Conservation (phyloP, 768 basidiomycete genomes). For the Naematelia encephala region DNA sequence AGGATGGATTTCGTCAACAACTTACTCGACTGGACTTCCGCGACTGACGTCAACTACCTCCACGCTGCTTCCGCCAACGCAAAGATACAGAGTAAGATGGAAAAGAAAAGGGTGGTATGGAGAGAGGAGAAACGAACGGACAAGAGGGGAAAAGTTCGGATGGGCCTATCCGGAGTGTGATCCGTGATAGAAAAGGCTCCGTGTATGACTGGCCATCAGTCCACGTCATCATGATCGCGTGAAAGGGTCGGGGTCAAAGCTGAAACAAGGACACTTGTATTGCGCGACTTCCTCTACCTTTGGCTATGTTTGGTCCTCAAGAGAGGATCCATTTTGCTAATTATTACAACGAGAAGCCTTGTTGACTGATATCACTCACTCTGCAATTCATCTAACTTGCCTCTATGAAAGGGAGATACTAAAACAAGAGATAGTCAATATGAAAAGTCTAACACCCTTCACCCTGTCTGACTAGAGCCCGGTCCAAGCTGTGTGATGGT, state of each 20-base stretch:
- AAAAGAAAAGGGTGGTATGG: background rate
- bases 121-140: background rate
- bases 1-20: background rate
- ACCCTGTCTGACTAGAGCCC: background rate
- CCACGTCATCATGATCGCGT: background rate
- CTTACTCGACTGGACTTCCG: background rate
- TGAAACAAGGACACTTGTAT: background rate
- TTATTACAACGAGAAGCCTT: no score
- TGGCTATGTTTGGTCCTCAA: background rate
- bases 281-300: background rate
- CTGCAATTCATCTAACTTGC: no score
- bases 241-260: background rate
- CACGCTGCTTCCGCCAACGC: constrained; percentile 18
- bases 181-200: background rate
- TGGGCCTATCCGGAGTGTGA: background rate
- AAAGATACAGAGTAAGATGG: constrained; percentile 3
- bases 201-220: background rate
- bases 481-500: background rate
- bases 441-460: no score
- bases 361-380: no score
- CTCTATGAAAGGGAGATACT: no score
- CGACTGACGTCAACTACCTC: constrained; percentile 11
- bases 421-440: no score
- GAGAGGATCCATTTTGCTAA: background rate
- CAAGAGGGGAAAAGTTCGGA: background rate